Evolutionary conservation across 768 basidiomycete genomes (phyloP), one percentile per base, ranked within the genome.

Genomic region (Naematelia aurantialba): DNA sequence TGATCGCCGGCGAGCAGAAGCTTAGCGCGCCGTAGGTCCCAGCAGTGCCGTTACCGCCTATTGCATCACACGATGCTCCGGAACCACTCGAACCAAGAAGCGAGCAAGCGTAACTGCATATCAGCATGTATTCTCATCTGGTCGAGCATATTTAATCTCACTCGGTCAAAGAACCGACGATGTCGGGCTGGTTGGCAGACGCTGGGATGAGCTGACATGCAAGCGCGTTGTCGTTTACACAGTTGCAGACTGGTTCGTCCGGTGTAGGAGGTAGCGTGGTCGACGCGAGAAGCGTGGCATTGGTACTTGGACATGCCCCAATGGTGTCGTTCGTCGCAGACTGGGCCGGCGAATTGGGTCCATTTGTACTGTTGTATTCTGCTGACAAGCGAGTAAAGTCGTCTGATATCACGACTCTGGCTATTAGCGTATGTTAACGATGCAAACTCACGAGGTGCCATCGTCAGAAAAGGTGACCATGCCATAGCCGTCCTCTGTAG

Each of bases 221-320:
- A 55, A 93, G 81, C 21, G 81, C 81, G 51, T 76, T 76, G 53
- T 77, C 78, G 74, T 84, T 81, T 66, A 93, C 70, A 75, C 92
- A 96, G 55, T 81, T 78, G 78, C 92, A 96, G n/a, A 86, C 87
- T 24, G 81, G 77, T 52, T 86, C 82, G 73, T 89, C 86, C 1
- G 92, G 92, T 4, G 92, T 96, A 0, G 87, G 85, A 17, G 92
- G 92, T 30, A 94, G 79, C 10, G 80, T 84, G 1, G 81, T 81
- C 4, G 85, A 85, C 30, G 87, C 89, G 45, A 84, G 77, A 75
- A 87, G 84, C 1, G 79, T 81, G n/a, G 80, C 73, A 63, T 82
- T 85, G 59, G 82, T 72, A 17, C 82, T 60, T 14, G 89, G 87
- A 79, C 91, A 96, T n/a, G 70, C 75, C 21, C 80, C 77, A 3